A percentile compares a stretch with the other conserved stretches of the same genome.
These are phyloP conservation scores for Penicillium verrucosum DNA, from an alignment of 2,329 filamentous ascomycete genomes.

Conservation along the genomic window DNA sequence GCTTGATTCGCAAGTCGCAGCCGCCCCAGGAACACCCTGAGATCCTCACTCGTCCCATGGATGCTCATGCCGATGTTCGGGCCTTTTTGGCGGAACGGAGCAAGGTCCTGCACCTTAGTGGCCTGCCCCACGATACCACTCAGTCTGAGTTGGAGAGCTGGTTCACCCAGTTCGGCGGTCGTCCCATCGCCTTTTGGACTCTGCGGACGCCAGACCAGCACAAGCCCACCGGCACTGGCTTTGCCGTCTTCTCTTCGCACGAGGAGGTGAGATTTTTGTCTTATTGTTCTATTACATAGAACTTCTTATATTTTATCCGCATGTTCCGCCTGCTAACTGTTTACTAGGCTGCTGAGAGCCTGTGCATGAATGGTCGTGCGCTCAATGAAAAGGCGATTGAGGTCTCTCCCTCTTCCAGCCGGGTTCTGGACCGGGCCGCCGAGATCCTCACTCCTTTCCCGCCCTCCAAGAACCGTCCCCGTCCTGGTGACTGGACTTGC, in stretches of 20 bases:
- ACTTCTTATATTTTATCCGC: constrained; percentile 5
- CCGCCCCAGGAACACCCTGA: constrained; percentile 90
- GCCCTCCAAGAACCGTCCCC: constrained; percentile 95
- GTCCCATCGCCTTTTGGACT: constrained; percentile 98
- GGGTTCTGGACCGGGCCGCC: constrained; percentile 89
- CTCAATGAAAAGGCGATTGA: constrained; percentile 99
- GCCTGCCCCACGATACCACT: constrained; percentile 93
- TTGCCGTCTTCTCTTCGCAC: constrained; percentile 97
- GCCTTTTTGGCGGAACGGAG: constrained; percentile 94
- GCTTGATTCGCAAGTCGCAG: constrained; percentile 93
- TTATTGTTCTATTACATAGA: not conserved
- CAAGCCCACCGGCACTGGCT: constrained; percentile 97
- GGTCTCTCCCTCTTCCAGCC: constrained; percentile 94
- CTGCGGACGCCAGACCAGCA: constrained; percentile 96
- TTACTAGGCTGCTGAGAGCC: constrained; percentile 79
- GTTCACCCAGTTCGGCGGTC: constrained; percentile 98
- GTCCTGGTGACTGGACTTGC: constrained; percentile 98
- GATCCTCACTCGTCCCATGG: constrained; percentile 91
- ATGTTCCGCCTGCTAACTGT: constrained; percentile 4
- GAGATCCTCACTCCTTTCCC: constrained; percentile 97
- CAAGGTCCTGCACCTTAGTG: constrained; percentile 98
- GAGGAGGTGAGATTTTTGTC: constrained; percentile 72
- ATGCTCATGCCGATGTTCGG: constrained; percentile 91
- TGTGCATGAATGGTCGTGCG: constrained; percentile 98
- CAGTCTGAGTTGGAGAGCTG: constrained; percentile 98